Percentiles rank a stretch among this genome's conserved stretches.
Evolutionary conservation across 176 grass and related monocot species (phyloP).

Genomic region (Triticum turgidum): DNA sequence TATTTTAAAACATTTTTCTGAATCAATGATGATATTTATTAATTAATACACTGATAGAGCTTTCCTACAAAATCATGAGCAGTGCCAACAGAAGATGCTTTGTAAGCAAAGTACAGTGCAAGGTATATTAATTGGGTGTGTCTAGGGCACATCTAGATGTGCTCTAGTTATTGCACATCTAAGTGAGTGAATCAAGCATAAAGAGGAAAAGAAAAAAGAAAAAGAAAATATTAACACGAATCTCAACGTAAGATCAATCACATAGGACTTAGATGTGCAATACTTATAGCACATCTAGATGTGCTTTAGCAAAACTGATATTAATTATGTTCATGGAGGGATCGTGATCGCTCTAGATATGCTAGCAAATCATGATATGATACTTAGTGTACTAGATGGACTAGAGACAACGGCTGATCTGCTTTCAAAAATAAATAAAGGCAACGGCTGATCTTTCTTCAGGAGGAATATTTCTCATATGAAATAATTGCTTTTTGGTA

Average conservation of each 20-base stretch:
- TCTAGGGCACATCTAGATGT: too few relatives aligned
- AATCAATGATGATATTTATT: too few relatives aligned
- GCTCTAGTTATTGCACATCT: too few relatives aligned
- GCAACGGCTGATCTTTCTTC: constrained; percentile 23
- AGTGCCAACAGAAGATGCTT: neutral
- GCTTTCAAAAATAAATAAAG: too few relatives aligned
- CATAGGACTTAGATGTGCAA: too few relatives aligned
- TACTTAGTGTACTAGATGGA: constrained; percentile 6
- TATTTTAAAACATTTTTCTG: too few relatives aligned
- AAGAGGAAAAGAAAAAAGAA: too few relatives aligned
- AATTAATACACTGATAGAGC: neutral
- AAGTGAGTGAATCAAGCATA: too few relatives aligned
- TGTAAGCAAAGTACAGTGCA: neutral
- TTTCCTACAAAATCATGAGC: neutral
- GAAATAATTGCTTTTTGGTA: neutral
- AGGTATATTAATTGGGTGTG: neutral
- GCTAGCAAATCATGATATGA: neutral
- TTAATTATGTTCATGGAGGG: neutral
- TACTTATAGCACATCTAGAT: too few relatives aligned
- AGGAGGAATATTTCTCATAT: constrained; percentile 25
- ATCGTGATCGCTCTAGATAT: neutral
- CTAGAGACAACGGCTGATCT: neutral
- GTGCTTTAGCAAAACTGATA: too few relatives aligned
- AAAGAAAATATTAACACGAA: too few relatives aligned
- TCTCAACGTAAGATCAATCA: too few relatives aligned